Evolutionary conservation across 148 eudicot species (phyloP), one percentile per base, ranked within the genome.

Genomic region (Chenopodium formosanum): DNA sequence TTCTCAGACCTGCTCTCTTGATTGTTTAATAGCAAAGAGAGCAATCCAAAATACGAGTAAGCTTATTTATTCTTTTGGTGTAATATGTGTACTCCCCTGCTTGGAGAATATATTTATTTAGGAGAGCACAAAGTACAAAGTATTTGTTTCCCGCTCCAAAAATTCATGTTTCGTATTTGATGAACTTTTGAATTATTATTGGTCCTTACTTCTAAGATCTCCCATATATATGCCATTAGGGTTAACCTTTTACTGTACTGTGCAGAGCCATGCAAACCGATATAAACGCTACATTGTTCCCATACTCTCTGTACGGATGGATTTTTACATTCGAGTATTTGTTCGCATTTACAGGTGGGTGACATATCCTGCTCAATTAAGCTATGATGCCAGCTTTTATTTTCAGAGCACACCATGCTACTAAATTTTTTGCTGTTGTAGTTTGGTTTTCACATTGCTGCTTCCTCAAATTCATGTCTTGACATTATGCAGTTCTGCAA

Each of bases 241-340:
- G 46, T 78, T 81, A 78, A 81, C n/a, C 4, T 73, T 37, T 73
- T 48, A 53, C 62, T 78, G 60, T 47, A n/a, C 25, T 82, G 14
- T 89, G 84, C 89, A 97, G 99, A 97, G 99, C 89, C 98, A 97
- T 89, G 97, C 99, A 50, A 97, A 97, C 83, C 95, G 99, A 7
- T 92, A 97, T 87, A 97, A 97, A 87, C 89, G 99, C 50, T 91
- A 92, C 80, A 97, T 97, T 77, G 94, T 94, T 80, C 99, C 99
- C 1, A 86, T 97, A 76, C 88, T 97, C 68, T 97, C 97, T 67
- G 98, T 97, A 82, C 87, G 85, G 74, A 97, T 94, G 89, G 94
- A 97, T 85, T 97, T 92, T 82, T 91, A 97, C 63, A 94, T 97
- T 75, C 93, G 98, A 62, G 95, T 97, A 82, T 97, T 97, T 88